These are phyloP conservation scores for Trichoderma gracile DNA, from an alignment of 2,329 filamentous ascomycete genomes.

Conservation along the genomic window DNA sequence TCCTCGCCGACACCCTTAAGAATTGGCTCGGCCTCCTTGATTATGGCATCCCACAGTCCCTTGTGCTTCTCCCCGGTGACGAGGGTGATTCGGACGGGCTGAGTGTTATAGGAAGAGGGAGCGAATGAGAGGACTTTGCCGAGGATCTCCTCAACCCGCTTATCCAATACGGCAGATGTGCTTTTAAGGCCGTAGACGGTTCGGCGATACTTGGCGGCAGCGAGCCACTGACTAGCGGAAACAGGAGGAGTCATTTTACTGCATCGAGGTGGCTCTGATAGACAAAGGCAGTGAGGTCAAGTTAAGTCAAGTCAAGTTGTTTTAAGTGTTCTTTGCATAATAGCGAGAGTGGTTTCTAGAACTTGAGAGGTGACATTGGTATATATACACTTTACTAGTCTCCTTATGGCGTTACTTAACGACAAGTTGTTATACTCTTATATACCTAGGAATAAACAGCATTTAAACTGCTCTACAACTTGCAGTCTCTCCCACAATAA, in stretches of 20 bases:
- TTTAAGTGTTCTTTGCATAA: no score
- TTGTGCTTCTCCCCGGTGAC: constrained; percentile 82
- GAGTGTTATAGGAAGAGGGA: constrained; percentile 86
- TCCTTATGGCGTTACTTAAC: no score
- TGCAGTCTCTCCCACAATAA: background rate
- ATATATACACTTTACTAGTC: no score
- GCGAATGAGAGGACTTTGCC: constrained; percentile 64
- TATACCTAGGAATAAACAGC: no score
- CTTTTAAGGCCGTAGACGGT: constrained; percentile 68
- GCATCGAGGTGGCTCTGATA: background rate
- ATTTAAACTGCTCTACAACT: no score
- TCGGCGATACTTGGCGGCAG: constrained; percentile 67
- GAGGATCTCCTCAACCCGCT: constrained; percentile 65
- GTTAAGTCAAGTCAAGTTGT: no score
- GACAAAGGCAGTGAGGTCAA: no score
- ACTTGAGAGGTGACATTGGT: no score
- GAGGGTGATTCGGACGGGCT: constrained; percentile 75
- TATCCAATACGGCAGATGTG: constrained; percentile 52
- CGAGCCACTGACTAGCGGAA: constrained; percentile 54
- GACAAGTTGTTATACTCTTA: no score
- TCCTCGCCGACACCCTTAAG: constrained; percentile 59
- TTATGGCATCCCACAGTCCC: constrained; percentile 77
- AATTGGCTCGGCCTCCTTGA: constrained; percentile 41
- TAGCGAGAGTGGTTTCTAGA: no score
- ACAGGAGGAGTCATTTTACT: background rate